Evolutionary conservation across 2,329 filamentous ascomycete species (phyloP), one percentile per base, ranked within the genome.

Genomic region (Bimuria novae-zelandiae): DNA sequence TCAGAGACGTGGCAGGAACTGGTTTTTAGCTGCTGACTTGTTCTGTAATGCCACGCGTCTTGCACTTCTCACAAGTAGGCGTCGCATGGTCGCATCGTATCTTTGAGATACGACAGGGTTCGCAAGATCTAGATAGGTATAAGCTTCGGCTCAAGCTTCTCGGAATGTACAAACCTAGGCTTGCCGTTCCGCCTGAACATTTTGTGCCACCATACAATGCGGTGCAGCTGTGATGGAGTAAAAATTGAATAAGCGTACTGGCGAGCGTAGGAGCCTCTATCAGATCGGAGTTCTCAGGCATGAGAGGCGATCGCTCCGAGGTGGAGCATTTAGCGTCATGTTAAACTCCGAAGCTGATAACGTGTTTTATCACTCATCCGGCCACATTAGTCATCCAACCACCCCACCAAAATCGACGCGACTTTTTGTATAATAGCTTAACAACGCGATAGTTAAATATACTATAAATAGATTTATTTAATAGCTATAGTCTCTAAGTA

Each of bases 161-260:
- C 30, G 29, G 29, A 25, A 12, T 49, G 35, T 16, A 62, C 66
- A 39, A 41, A 69, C 69, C 68, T 70, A 14, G 62, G 69, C 61
- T 72, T 73, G 35, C 70, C 70, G 46, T 73, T 73, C 51, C 70
- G 66, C 46, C 70, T 68, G 25, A 73, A 54, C 70, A 71, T 71
- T 16, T 21, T 48, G 42, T 25, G 48, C n/a, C 19, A 25, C 25
- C 27, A 40, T 27, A 30, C 40, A 30, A 27, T 50, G 33, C 40
- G 23, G 22, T 36, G 39, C 2, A 8, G 19, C 11, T 27, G 45
- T 41, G 41, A 29, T 36, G 29, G 23, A 32, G 25, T 35, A 25
- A 36, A 21, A 29, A 8, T 19, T 16, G 14, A 32, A 29, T 30
- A 21, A 12, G 17, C 19, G 19, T 29, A n/a, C 32, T 23, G 25